Evolutionary conservation across 2,329 filamentous ascomycete genomes (phyloP).

Genomic region (Exophiala phaeomuriformis): DNA sequence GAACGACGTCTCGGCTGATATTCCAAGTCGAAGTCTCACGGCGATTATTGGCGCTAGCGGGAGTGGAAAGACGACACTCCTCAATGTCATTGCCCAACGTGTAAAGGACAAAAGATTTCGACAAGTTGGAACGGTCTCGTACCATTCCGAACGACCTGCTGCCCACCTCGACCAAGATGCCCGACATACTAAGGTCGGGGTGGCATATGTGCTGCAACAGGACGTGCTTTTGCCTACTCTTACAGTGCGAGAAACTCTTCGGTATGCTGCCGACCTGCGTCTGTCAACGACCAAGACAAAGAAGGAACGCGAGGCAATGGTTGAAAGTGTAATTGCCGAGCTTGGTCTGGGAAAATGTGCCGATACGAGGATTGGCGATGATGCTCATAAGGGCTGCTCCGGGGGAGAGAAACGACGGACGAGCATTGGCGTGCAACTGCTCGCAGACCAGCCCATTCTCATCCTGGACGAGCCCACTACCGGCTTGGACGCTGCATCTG

Average conservation of each 20-base stretch:
- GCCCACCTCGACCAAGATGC: constrained; percentile 46
- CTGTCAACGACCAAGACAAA: constrained; percentile 56
- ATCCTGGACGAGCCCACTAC: constrained; percentile 77
- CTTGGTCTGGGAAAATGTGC: constrained; percentile 70
- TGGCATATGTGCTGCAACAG: constrained; percentile 61
- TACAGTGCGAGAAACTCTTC: constrained; percentile 67
- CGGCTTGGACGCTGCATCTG: constrained; percentile 64
- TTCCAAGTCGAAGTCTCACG: constrained; percentile 57
- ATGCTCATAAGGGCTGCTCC: constrained; percentile 65
- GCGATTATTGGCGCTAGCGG: constrained; percentile 94
- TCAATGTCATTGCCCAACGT: constrained; percentile 68
- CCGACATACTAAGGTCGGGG: constrained; percentile 38
- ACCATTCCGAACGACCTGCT: constrained; percentile 52
- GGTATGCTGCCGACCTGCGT: constrained; percentile 64
- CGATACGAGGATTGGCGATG: constrained; percentile 64
- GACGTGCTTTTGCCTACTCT: constrained; percentile 66
- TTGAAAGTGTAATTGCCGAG: constrained; percentile 70
- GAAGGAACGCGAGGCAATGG: constrained; percentile 54
- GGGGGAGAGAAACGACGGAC: constrained; percentile 71
- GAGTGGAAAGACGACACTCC: constrained; percentile 90
- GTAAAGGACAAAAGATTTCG: constrained; percentile 49
- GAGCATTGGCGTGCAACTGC: constrained; percentile 68
- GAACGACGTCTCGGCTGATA: constrained; percentile 52
- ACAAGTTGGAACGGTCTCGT: constrained; percentile 52
- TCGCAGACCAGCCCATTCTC: constrained; percentile 70